Base-by-base conservation (phyloP, 345 rosid genomes). In the Brassica juncea region DNA sequence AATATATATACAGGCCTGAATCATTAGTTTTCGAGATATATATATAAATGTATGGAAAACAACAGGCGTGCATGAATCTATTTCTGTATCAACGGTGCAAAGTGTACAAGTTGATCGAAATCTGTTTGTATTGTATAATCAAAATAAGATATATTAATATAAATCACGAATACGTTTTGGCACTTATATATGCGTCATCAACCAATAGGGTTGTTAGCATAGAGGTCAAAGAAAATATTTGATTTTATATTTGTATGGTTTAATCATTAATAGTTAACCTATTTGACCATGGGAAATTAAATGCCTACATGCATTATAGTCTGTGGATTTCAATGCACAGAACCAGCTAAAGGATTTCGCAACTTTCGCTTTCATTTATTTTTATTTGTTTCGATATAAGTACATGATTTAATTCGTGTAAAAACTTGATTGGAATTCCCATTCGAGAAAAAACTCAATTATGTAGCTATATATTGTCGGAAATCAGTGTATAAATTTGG, bases 31-130 rank as follows among this genome's bases (percentile, higher is more conserved):
- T 21, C 1, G 7, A 71, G 12, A 70, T 60, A 62, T 15, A 62
- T 57, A 19, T 15, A 62, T 57, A 19, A 57, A 37, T 39, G 35
- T 59, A 39, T 61, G 28, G 70, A 60, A 63, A 69, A 7, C 59
- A 63, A 42, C 66, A 64, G 76, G 71, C 72, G 68, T 66, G 68
- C 82, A 78, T 78, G 82, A 72, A 72, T 8, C 80, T 68, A 60
- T 19, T 19, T 55, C 71, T 19, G 52, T 78, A 65, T 78, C 60
- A 71, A 71, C 72, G 76, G 76, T 34, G 81, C 60, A 55, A 55
- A 71, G 76, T 55, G 55, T 65, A 77, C 66, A 71, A 77, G 59
- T 71, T 64, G 66, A 71, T 35, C 66, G 47, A 71, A 54, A 77
- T 63, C 42, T 32, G 44, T 30, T 11, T 71, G 12, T 47, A 42